Evolutionary conservation across 257 asterid genomes (phyloP).

Genomic region (Vinca minor): DNA sequence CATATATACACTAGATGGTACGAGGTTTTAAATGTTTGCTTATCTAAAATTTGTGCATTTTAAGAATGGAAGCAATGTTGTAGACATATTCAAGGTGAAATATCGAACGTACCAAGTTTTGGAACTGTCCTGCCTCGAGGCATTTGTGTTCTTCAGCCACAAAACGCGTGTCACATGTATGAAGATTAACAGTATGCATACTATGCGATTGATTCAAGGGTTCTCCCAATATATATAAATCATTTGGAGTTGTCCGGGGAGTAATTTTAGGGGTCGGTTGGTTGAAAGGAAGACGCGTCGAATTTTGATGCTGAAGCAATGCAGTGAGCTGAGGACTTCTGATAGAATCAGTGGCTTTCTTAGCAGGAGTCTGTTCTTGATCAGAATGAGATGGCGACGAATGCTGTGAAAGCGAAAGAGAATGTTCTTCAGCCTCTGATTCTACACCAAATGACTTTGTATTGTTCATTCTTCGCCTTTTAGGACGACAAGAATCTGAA

Average conservation of each 20-base stretch:
- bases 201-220: conserved; percentile 25
- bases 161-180: conserved; percentile 25
- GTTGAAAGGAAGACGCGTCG: conserved; percentile 15
- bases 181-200: conserved; percentile 13
- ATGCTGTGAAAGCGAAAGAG: conserved; percentile 45
- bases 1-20: no score
- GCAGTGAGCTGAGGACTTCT: conserved; percentile 35
- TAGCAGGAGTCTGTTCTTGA: conserved; percentile 35
- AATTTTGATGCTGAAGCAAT: conserved; percentile 30
- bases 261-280: conserved; percentile 21
- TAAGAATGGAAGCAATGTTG: no score
- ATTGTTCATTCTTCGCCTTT: conserved; percentile 59
- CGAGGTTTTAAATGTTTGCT: no score
- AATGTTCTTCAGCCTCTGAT: conserved; percentile 39
- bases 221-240: conserved; percentile 27
- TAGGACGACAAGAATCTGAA: conserved; percentile 54
- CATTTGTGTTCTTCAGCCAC: conserved; percentile 26
- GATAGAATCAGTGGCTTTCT: conserved; percentile 22
- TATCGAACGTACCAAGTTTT: conserved; percentile 34
- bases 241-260: conserved; percentile 18
- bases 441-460: conserved; percentile 27
- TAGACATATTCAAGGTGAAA: no score
- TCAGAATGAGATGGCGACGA: conserved; percentile 74
- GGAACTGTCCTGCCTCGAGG: conserved; percentile 31
- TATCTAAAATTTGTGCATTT: no score